Conservation (phyloP, 2,329 filamentous ascomycete genomes). For the Trichoderma pleuroti region DNA sequence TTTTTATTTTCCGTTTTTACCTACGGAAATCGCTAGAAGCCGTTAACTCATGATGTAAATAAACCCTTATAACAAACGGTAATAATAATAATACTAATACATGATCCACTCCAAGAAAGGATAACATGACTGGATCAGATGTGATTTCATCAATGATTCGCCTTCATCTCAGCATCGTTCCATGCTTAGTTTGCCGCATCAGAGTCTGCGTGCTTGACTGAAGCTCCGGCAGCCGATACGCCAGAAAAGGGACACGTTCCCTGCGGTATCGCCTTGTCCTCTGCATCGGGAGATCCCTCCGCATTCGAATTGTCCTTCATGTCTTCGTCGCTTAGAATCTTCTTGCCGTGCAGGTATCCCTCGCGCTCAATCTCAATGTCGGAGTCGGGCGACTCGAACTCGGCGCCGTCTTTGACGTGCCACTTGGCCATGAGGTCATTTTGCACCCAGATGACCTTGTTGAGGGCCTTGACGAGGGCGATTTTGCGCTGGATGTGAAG, state of each 20-base stretch:
- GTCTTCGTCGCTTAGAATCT: slow-evolving; percentile 44
- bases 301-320: neutral
- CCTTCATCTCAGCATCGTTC: neutral
- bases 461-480: slow-evolving; percentile 69
- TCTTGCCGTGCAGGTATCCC: slow-evolving; percentile 62
- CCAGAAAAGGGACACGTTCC: slow-evolving; percentile 15
- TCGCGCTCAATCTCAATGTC: slow-evolving; percentile 56
- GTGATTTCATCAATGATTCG: neutral
- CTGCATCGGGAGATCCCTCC: neutral
- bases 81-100: neutral
- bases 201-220: neutral
- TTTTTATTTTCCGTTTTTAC: neutral
- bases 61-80: neutral
- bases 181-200: neutral
- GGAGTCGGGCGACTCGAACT: slow-evolving; percentile 47
- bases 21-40: neutral
- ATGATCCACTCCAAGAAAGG: neutral
- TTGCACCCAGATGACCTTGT: slow-evolving; percentile 84
- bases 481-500: slow-evolving; percentile 66
- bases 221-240: neutral
- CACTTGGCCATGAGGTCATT: slow-evolving; percentile 84
- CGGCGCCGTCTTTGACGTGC: slow-evolving; percentile 68
- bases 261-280: neutral
- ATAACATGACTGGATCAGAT: neutral
- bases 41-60: neutral